phyloP scores from a whole-genome alignment of 805 yeast species.

The Ogataea pignaliae region DNA sequence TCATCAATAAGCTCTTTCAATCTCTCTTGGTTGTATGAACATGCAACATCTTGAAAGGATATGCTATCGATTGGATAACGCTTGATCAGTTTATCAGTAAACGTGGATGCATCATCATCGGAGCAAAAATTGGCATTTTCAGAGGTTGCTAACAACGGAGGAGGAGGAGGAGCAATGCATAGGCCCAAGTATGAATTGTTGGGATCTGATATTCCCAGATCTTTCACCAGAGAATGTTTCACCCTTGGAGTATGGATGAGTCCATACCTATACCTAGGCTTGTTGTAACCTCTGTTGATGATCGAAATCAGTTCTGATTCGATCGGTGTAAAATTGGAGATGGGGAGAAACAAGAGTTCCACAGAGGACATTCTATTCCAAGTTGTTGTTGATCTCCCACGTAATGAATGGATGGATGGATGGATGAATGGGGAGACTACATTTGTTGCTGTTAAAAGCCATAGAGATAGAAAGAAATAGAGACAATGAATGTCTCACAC shows the following conservation, averaged over 20 bases:
- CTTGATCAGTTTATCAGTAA: conserved; percentile 15
- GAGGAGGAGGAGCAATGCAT: conserved; percentile 24
- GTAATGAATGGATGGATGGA: no score
- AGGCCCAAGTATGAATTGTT: conserved; percentile 20
- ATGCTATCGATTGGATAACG: conserved; percentile 11
- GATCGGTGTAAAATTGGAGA: conserved; percentile 6
- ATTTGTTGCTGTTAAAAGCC: no score
- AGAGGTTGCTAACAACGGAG: no score
- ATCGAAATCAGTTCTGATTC: conserved; percentile 25
- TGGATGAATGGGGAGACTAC: no score
- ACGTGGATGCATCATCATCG: conserved; percentile 15
- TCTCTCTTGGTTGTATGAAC: neutral
- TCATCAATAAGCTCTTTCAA: conserved; percentile 25
- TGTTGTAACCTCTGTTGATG: conserved; percentile 49
- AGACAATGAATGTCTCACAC: no score
- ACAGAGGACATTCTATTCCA: no score
- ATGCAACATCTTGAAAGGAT: no score
- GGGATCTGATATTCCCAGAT: conserved; percentile 22
- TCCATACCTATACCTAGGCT: conserved; percentile 39
- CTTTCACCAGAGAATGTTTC: conserved; percentile 23
- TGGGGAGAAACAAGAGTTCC: neutral
- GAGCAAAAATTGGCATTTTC: neutral
- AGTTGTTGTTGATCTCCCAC: no score
- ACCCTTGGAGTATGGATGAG: conserved; percentile 41
- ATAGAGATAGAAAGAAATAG: no score